Evolutionary conservation across 2,329 filamentous ascomycete species (phyloP), one percentile per base, ranked within the genome.

Genomic region (Penicillium sp.): DNA sequence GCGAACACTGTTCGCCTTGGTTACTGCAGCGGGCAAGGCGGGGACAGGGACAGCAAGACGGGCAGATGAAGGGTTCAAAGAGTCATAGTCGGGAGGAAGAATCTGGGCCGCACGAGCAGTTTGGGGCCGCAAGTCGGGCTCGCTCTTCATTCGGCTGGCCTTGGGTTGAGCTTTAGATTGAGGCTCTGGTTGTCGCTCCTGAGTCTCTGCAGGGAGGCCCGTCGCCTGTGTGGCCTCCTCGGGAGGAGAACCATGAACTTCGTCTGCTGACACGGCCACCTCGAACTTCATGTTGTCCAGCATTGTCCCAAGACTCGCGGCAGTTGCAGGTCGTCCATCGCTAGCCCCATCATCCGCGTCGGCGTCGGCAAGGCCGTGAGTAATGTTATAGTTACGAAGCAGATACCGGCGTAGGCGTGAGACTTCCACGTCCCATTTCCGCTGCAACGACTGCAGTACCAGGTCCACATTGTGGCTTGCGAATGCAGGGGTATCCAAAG

Each of bases 391-490:
- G 48, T 74, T 75, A 7, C 71, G 64, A 27, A 63, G 61, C 7
- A 75, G 58, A 47, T 73, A 74, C 17, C 65, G 59, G 30, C 67
- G 63, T 32, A 74, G 50, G 26, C 70, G 60, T 10, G 57, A 54
- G 3, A 69, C 59, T 51, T 74, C 70, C 3, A 48, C 42, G 36
- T 74, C 65, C 72, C 72, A 75, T 50, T 67, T 70, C n/a, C 62
- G 58, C 20, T 64, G 61, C 34, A 75, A 48, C 4, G 68, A 70
- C 15, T 52, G 50, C 25, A 74, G 47, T 8, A 70, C 65, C 17
- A 64, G 51, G 18, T 68, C 59, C 8, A 73, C 59, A 42, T 74
- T 67, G 16, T 68, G 63, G 14, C 58, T 49, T 19, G 60, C 54
- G 19, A 63, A 48, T 9, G 54, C 48, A 2, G 57, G 50, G 6